Evolutionary conservation across 352 stramenopile genomes (phyloP).

Genomic region (Globisporangium apiculatum): DNA sequence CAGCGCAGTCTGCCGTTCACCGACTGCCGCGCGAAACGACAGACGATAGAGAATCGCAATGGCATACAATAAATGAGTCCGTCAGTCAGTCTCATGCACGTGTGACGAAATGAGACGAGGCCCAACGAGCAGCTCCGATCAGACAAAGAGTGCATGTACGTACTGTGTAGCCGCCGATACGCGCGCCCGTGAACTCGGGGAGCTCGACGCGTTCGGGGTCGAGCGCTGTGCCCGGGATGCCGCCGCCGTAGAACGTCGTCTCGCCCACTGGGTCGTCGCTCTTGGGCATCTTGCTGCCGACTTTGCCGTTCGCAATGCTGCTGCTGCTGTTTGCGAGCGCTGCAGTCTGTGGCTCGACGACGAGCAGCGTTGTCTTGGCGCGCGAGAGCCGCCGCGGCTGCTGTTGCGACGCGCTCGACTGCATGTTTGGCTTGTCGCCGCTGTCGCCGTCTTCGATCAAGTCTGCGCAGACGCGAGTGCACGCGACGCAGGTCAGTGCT

Average conservation of each 20-base stretch:
- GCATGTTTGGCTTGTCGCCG: constrained; percentile 8
- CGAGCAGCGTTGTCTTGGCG: constrained; percentile 33
- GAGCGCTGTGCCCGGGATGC: constrained; percentile 60
- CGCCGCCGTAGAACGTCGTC: constrained; percentile 42
- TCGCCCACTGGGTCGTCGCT: constrained; percentile 11
- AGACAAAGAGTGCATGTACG: no score
- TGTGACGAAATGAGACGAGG: no score
- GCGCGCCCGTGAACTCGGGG: constrained; percentile 54
- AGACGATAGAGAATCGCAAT: no score
- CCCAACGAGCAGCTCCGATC: no score
- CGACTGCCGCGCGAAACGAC: constrained; percentile 13
- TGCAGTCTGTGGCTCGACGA: constrained; percentile 13
- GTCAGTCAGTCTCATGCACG: no score
- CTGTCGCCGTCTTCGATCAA: constrained; percentile 9
- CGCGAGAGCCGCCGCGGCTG: constrained; percentile 23
- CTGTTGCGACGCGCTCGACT: neutral
- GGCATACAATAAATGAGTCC: no score
- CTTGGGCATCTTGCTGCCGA: constrained; percentile 3
- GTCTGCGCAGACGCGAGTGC: neutral
- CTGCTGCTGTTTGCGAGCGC: constrained; percentile 7
- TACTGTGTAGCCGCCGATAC: constrained; percentile 30
- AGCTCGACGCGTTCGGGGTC: constrained; percentile 46
- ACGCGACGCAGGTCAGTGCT: neutral
- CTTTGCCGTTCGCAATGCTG: neutral
- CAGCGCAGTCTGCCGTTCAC: constrained; percentile 36